Base-by-base conservation (phyloP, 2,329 filamentous ascomycete genomes). In the Xylaria arbuscula region DNA sequence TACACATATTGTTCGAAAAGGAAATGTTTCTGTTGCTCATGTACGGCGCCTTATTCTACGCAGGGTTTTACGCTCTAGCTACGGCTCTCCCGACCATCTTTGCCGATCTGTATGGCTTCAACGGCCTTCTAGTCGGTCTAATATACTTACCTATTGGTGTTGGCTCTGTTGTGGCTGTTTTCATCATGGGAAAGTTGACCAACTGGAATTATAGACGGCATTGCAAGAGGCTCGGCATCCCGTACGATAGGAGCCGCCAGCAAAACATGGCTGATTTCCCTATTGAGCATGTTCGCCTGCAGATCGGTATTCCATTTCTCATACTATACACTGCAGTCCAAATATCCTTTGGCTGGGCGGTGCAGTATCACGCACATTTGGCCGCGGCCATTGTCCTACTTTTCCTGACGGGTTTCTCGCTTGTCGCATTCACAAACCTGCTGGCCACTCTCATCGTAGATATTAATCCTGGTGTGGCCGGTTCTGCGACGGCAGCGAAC, bases 121-220 rank as follows among this genome's bases (percentile, higher is more conserved):
- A 86, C 65, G 85, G 87, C n/a, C 75, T 81, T 17, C 79, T 80
- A 17, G 77, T 86, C 2, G 84, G 84, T 10, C 73, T 81, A 7
- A 76, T 80, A 73, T 81, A 79, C 62, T 50, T 81, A 7, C 81
- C 81, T 1, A 76, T 81, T 53, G 80, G 78, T 1, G 74, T 73
- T 15, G 81, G 81, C 4, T 79, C 79, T 53, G 74, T 80, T 17
- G 48, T 80, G 1, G 75, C 80, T 2, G 79, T 78, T 1, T 65
- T 78, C 28, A 68, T 75, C 15, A 77, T 79, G 19, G 86, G 88
- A 5, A 80, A 80, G 34, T 63, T 89, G 3, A 80, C 90, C 4
- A 89, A 91, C 74, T 85, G 84, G 80, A 90, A 89, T 72, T 91
- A 88, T 75, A 80, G 83, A 0, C 84, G 88, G 3, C 81, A 87